Evolutionary conservation across 2,329 filamentous ascomycete species (phyloP), one percentile per base, ranked within the genome.

Genomic region (Immersiporthe knoxdaviesiana): DNA sequence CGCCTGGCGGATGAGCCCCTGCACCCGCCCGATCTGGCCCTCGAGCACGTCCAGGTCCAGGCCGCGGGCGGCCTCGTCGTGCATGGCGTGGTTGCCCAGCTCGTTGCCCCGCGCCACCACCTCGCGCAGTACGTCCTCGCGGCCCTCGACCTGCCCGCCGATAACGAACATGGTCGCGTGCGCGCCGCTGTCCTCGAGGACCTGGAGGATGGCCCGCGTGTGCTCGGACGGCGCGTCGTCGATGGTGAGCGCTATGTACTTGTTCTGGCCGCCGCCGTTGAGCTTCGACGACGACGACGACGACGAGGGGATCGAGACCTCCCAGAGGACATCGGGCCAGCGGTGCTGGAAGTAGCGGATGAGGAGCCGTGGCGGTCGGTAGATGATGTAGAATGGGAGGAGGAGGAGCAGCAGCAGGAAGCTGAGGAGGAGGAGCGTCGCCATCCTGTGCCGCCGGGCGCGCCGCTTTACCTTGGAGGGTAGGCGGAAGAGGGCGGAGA

Each of bases 141-240:
- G 75, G 11, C 76, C 78, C 3, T 81, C 73, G 12, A 93, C 89
- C 80, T 97, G 93, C 2, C 85, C 86, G 11, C 94, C 94, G 74
- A 97, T 97, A 41, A 97, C 85, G 79, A 97, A 97, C 78, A 97
- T 96, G 0, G 94, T 97, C 0, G 94, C 94, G 27, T 84, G 87
- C 18, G 91, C 92, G 68, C 86, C 84, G 75, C 93, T 85, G 32
- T 83, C 82, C 66, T 84, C 81, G n/a, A 97, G 83, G 0, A 92
- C 81, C 58, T 88, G 80, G 67, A 94, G 81, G 70, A 97, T 94
- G 68, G 90, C 87, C 59, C 79, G 76, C 1, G 94, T 97, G 78
- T 92, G 85, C 58, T 85, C 79, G 1, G 91, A 94, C 0, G 94
- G 94, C 37, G 90, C 91, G 80, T 97, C 94, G 81, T 97, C 94